Evolutionary conservation across 2,329 filamentous ascomycete species (phyloP), one percentile per base, ranked within the genome.

Genomic region (Xylaria sp.): DNA sequence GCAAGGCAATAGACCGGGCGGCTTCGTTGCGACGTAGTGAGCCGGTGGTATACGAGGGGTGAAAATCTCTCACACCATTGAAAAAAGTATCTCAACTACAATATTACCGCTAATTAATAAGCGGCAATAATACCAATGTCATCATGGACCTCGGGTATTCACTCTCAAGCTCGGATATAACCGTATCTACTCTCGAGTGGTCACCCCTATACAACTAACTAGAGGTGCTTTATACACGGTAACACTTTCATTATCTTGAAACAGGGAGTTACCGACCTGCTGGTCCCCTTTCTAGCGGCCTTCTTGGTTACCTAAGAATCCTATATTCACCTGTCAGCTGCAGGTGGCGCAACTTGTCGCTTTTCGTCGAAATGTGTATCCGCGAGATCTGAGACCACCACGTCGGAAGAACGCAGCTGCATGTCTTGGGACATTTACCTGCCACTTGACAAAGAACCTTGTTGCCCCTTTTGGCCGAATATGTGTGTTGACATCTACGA

Each of bases 351-450:
- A 70, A 76, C 71, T 65, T 72, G 73, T 75, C 73, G 72, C 68
- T 70, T 73, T 69, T 73, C 57, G 57, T 64, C 62, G 68, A 68
- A 68, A 69, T 60, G 63, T 65, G 59, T 69, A 67, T 54, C 68
- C 69, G 50, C 70, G 61, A 72, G 74, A 76, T 76, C 72, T 74
- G 57, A 74, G 71, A 69, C 70, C 72, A 70, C 69, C 57, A 62
- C 69, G 69, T 75, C 75, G 75, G 75, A 72, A 75, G 59, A 74
- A 73, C 71, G 75, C 75, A 76, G 72, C 68, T 74, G 75, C 71
- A 75, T 76, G 75, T 75, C 75, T 76, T 71, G 64, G 67, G 61
- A 67, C 54, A 64, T 27, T 61, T 73, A 69, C 69, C 65, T 73
- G 69, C 69, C 67, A 71, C 70, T 64, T 69, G 53, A 70, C 68